Percentiles rank a stretch among this genome's conserved stretches.
These are phyloP conservation scores for Phytophthora nicotianae DNA, from an alignment of 352 stramenopile species.

Conservation along the genomic window DNA sequence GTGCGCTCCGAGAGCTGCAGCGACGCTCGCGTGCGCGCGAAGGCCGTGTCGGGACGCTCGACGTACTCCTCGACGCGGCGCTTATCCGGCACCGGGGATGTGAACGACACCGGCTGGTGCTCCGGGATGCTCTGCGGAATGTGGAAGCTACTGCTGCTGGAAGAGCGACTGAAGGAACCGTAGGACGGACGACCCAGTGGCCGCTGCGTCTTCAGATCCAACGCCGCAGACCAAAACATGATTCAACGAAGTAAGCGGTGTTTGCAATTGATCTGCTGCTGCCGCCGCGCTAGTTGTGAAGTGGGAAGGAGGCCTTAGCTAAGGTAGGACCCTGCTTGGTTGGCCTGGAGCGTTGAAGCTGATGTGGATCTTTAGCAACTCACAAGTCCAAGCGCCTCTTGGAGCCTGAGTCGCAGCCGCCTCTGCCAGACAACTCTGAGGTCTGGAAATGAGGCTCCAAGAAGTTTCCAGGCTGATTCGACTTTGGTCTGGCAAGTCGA, in stretches of 20 bases:
- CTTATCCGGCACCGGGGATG: constrained; percentile 39
- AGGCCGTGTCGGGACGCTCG: constrained; percentile 30
- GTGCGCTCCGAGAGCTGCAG: constrained; percentile 33
- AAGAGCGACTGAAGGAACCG: constrained; percentile 59
- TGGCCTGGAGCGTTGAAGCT: constrained; percentile 7
- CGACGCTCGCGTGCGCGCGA: constrained; percentile 30
- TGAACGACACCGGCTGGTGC: constrained; percentile 69
- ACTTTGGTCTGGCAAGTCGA: constrained; percentile 6
- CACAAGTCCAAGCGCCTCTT: constrained; percentile 2
- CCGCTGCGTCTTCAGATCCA: constrained; percentile 64
- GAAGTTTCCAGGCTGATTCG: constrained; percentile 25
- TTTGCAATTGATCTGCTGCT: not conserved
- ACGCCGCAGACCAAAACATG: constrained; percentile 80
- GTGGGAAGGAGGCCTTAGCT: constrained; percentile 6
- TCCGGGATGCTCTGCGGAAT: constrained; percentile 82
- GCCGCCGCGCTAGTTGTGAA: constrained; percentile 10
- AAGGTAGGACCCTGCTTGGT: constrained; percentile 4
- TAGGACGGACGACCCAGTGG: constrained; percentile 45
- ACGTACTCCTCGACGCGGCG: constrained; percentile 38
- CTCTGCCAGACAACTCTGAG: not conserved
- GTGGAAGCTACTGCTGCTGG: constrained; percentile 47
- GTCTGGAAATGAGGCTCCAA: not conserved
- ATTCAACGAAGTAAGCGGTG: not conserved
- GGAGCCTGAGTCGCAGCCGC: constrained; percentile 11
- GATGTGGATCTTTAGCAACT: constrained; percentile 24